A percentile compares a stretch with the other conserved stretches of the same genome.
Evolutionary conservation across 2,329 filamentous ascomycete species (phyloP).

Genomic region (Orbilia javanica): DNA sequence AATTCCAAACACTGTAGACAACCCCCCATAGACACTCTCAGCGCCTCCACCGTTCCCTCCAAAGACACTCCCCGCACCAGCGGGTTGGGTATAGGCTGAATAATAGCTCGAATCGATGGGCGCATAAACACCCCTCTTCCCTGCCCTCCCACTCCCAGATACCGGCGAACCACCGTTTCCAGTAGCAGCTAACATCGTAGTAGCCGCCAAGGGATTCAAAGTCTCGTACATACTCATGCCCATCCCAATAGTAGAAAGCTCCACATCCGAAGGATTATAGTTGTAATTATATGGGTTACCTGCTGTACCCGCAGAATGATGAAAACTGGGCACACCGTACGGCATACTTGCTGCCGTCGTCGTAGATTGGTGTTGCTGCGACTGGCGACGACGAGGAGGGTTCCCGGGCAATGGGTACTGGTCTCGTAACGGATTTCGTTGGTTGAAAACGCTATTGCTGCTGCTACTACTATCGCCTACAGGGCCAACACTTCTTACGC

Average conservation of each 20-base stretch:
- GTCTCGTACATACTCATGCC: conserved; percentile 58
- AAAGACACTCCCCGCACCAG: not conserved
- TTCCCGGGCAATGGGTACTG: conserved; percentile 17
- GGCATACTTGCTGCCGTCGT: conserved; percentile 22
- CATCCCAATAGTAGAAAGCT: conserved; percentile 53
- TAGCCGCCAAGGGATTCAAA: conserved; percentile 44
- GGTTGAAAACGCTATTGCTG: not conserved
- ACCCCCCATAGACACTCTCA: conserved; percentile 35
- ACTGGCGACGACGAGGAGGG: conserved; percentile 2
- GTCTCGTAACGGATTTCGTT: not conserved
- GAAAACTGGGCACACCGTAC: conserved; percentile 53
- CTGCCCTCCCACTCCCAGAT: conserved; percentile 10
- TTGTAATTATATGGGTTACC: conserved; percentile 39
- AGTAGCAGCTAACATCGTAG: conserved; percentile 30
- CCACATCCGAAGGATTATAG: conserved; percentile 51
- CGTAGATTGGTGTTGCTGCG: not conserved
- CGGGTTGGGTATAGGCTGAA: conserved; percentile 42
- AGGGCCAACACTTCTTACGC: not conserved
- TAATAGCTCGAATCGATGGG: conserved; percentile 57
- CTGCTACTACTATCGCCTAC: not conserved
- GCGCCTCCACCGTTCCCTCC: not conserved
- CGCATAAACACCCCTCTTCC: conserved; percentile 50
- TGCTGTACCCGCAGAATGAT: conserved; percentile 41
- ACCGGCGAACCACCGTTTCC: not conserved
- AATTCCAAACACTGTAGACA: conserved; percentile 30